Conservation (phyloP, 2,329 filamentous ascomycete genomes). For the Pseudocercospora pini-densiflorae region DNA sequence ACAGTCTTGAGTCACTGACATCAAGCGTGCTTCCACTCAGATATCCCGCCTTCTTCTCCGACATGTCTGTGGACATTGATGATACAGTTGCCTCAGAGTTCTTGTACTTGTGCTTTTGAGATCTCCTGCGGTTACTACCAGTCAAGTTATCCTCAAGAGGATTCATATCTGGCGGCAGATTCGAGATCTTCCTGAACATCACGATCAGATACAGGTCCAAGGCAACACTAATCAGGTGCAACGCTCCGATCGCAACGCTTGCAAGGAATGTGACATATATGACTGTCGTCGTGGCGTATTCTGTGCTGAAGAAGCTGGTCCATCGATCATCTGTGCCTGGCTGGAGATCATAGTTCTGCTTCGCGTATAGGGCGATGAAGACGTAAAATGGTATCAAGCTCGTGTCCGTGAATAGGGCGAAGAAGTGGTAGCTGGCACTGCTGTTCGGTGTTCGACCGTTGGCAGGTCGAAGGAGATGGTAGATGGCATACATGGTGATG, state of each 20-base stretch:
- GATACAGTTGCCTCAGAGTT: slow-evolving; percentile 57
- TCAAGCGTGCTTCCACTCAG: slow-evolving; percentile 51
- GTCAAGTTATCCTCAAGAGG: slow-evolving; percentile 87
- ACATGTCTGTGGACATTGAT: slow-evolving; percentile 31
- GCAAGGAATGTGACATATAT: slow-evolving; percentile 68
- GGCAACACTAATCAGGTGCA: slow-evolving; percentile 72
- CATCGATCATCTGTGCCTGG: slow-evolving; percentile 59
- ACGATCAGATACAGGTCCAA: slow-evolving; percentile 76
- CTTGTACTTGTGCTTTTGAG: slow-evolving; percentile 73
- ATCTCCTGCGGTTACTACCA: slow-evolving; percentile 55
- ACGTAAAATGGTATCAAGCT: slow-evolving; percentile 67
- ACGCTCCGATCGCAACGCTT: slow-evolving; percentile 64
- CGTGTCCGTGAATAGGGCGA: slow-evolving; percentile 75
- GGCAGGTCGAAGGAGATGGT: slow-evolving; percentile 74
- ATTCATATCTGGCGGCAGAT: slow-evolving; percentile 92
- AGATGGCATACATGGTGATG: slow-evolving; percentile 75
- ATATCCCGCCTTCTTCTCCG: slow-evolving; percentile 65
- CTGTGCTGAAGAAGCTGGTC: slow-evolving; percentile 68
- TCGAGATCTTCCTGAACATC: slow-evolving; percentile 80
- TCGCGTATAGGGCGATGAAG: slow-evolving; percentile 61
- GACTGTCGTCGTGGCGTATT: slow-evolving; percentile 63
- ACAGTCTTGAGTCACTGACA: slow-evolving; percentile 43
- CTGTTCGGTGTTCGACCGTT: slow-evolving; percentile 75
- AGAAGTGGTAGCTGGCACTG: slow-evolving; percentile 87
- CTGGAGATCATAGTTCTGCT: slow-evolving; percentile 56